A percentile compares a stretch with the other conserved stretches of the same genome.
Evolutionary conservation across 495 filamentous ascomycete genomes (phyloP).

Genomic region (Trichoderma gamsii): DNA sequence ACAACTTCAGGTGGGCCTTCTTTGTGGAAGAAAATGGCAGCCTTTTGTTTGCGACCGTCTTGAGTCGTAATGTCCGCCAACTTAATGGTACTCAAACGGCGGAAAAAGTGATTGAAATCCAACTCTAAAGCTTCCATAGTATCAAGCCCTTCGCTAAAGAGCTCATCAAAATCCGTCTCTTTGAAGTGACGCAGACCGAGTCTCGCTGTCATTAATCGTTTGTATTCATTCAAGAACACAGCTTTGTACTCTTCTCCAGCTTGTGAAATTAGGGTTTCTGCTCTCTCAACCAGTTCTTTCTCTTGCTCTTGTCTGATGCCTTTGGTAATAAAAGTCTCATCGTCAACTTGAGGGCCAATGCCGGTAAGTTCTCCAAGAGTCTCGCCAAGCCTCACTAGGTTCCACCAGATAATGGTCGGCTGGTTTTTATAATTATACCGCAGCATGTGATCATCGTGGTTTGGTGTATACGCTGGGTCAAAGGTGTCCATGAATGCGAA

Average conservation of each 20-base stretch:
- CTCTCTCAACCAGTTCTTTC: constrained; percentile 64
- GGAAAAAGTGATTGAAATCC: constrained; percentile 91
- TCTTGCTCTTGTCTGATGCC: constrained; percentile 65
- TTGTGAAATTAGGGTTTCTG: constrained; percentile 71
- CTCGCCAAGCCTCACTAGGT: constrained; percentile 86
- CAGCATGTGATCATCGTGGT: constrained; percentile 85
- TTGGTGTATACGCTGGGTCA: constrained; percentile 89
- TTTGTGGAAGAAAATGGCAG: constrained; percentile 63
- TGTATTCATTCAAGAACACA: constrained; percentile 82
- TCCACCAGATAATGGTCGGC: constrained; percentile 97
- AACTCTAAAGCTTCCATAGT: constrained; percentile 70
- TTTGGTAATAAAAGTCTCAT: constrained; percentile 58
- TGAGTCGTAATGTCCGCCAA: constrained; percentile 55
- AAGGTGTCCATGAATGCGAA: constrained; percentile 97
- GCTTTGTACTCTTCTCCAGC: constrained; percentile 79
- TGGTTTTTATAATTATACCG: constrained; percentile 92
- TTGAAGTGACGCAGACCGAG: constrained; percentile 64
- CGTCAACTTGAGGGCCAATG: constrained; percentile 60
- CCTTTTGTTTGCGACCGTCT: constrained; percentile 49
- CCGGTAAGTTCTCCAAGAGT: constrained; percentile 85
- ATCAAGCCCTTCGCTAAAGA: constrained; percentile 78
- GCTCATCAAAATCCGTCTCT: constrained; percentile 64
- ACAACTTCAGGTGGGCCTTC: constrained; percentile 53
- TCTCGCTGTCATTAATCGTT: constrained; percentile 66
- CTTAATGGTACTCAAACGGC: constrained; percentile 57